These are phyloP conservation scores for Trichoderma simmonsii DNA, from an alignment of 2,329 filamentous ascomycete genomes.

Conservation along the genomic window DNA sequence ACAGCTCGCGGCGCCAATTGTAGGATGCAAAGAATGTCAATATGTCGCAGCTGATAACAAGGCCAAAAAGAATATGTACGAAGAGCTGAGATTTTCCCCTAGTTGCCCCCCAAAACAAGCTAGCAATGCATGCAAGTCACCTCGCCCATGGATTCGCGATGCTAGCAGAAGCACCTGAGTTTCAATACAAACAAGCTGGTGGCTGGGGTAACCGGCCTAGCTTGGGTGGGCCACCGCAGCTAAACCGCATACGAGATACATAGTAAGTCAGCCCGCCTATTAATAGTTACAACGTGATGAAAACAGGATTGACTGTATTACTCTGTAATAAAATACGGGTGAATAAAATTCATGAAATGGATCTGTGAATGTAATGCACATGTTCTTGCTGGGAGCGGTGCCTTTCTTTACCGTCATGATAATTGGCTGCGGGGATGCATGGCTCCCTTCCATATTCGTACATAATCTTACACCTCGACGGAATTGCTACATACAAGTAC, in stretches of 20 bases:
- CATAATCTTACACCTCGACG: neutral
- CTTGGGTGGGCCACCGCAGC: neutral
- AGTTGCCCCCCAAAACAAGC: neutral
- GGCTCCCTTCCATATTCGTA: neutral
- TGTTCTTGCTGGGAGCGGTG: neutral
- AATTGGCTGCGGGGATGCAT: neutral
- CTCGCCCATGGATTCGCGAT: neutral
- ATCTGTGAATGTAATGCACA: neutral
- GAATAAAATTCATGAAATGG: neutral
- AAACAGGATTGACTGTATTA: neutral
- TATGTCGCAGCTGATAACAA: neutral
- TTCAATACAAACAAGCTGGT: slow-evolving; percentile 16
- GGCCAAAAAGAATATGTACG: neutral
- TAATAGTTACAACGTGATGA: no score
- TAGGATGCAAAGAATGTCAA: neutral
- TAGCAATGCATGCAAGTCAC: neutral
- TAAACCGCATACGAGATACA: neutral
- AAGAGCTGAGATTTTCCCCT: neutral
- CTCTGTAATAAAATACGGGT: neutral
- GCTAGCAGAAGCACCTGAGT: neutral
- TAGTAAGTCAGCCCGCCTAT: neutral
- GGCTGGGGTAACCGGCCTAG: slow-evolving; percentile 12
- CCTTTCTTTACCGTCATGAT: neutral
- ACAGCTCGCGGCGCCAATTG: neutral
- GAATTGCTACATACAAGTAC: neutral